These are phyloP conservation scores for Phaffia tasmanica DNA, from an alignment of 768 basidiomycete genomes.

Conservation along the genomic window DNA sequence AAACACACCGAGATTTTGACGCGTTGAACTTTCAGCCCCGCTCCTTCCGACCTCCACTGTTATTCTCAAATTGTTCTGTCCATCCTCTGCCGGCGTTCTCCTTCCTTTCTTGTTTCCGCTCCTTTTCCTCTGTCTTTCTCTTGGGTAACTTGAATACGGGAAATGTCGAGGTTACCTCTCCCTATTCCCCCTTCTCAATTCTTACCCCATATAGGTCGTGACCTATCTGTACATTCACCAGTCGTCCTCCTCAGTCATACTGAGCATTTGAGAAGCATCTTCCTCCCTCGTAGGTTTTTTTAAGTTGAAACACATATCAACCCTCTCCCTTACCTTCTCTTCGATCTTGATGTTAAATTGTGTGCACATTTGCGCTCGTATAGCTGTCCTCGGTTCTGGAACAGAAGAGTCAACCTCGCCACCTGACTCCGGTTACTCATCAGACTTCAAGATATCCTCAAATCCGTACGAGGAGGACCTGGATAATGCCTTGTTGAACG, in stretches of 20 bases:
- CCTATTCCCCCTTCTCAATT: constrained; percentile 18
- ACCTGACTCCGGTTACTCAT: constrained; percentile 65
- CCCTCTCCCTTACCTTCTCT: background rate
- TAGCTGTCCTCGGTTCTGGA: constrained; percentile 23
- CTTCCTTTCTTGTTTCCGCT: background rate
- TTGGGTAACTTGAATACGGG: background rate
- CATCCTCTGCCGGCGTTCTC: background rate
- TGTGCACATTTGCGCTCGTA: too few species aligned
- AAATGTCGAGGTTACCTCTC: background rate
- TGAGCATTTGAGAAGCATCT: constrained; percentile 11
- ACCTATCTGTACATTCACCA: background rate
- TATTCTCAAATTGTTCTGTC: background rate
- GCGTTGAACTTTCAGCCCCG: too few species aligned
- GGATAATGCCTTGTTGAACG: constrained; percentile 34
- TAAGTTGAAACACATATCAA: background rate
- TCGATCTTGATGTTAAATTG: too few species aligned
- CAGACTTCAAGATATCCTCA: background rate
- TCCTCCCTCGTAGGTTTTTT: constrained; percentile 20
- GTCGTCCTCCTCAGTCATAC: background rate
- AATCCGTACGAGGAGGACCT: constrained; percentile 47
- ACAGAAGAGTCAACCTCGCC: constrained; percentile 28
- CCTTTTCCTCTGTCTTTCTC: background rate
- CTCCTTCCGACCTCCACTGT: background rate
- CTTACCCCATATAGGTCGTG: constrained; percentile 10
- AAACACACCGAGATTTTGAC: too few species aligned